Percentiles rank a stretch among this genome's conserved stretches.
Evolutionary conservation across 768 basidiomycete genomes (phyloP).

Genomic region (Rhizopogon vinicolor): DNA sequence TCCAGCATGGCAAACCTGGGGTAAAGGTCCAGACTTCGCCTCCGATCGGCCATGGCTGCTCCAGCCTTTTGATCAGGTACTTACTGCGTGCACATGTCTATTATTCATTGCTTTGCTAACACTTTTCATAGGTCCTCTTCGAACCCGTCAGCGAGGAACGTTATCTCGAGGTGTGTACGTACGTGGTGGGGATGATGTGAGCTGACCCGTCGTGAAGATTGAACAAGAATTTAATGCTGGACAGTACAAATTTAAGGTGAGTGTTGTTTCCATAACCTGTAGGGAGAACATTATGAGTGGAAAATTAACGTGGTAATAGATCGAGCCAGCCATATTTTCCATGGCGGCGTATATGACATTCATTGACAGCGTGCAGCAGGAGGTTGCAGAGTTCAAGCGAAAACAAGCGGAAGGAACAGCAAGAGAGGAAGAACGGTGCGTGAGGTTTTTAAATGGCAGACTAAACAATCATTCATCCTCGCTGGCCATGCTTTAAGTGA

Average conservation of each 20-base stretch:
- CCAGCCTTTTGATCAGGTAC: conserved; percentile 57
- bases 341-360: conserved; percentile 46
- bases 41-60: conserved; percentile 55
- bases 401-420: conserved; percentile 32
- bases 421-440: conserved; percentile 38
- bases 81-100: too few species aligned
- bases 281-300: conserved; percentile 13
- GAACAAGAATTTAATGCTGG: conserved; percentile 51
- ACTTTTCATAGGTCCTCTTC: conserved; percentile 41
- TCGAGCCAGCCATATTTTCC: conserved; percentile 49
- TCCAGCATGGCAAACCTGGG: conserved; percentile 64
- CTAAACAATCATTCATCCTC: not conserved
- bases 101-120: not conserved
- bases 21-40: conserved; percentile 42
- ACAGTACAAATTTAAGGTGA: conserved; percentile 46
- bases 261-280: not conserved
- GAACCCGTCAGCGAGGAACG: conserved; percentile 40
- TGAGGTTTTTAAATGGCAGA: not conserved
- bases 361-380: conserved; percentile 33
- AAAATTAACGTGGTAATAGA: conserved; percentile 24
- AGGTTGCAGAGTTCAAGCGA: conserved; percentile 38
- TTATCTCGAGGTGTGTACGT: conserved; percentile 40
- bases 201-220: conserved; percentile 28
- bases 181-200: not conserved
- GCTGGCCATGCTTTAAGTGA: conserved; percentile 30